Evolutionary conservation across 208 protist species (phyloP).

Genomic region (Crithidia fasciculata): DNA sequence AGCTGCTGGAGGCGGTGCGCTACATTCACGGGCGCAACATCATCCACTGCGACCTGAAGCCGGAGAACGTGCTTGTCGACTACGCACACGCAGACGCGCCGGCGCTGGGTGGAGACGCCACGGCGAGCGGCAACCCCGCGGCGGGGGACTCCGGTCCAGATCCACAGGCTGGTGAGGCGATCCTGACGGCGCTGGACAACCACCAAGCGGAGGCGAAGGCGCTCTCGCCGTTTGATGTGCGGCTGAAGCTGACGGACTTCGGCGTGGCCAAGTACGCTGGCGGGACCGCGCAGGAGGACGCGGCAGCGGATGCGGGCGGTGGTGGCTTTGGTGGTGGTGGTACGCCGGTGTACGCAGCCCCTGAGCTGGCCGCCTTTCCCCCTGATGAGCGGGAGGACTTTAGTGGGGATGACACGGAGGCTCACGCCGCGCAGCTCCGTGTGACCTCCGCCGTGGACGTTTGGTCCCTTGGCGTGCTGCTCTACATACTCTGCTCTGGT

Average conservation of each 20-base stretch:
- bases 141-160: too few species aligned
- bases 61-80: slow-evolving; percentile 94
- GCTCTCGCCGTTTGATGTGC: slow-evolving; percentile 51
- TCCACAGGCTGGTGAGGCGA: not conserved
- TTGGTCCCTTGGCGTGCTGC: slow-evolving; percentile 77
- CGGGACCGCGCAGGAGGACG: slow-evolving; percentile 12
- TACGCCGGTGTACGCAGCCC: slow-evolving; percentile 72
- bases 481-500: slow-evolving; percentile 83
- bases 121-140: not conserved
- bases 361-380: slow-evolving; percentile 46
- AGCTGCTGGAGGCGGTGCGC: slow-evolving; percentile 67
- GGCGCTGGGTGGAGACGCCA: too few species aligned
- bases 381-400: too few species aligned
- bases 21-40: slow-evolving; percentile 84
- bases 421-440: not conserved
- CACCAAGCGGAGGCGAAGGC: slow-evolving; percentile 46
- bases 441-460: slow-evolving; percentile 55
- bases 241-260: slow-evolving; percentile 81
- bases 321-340: slow-evolving; percentile 31
- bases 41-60: slow-evolving; percentile 98
- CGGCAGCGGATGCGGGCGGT: slow-evolving; percentile 10
- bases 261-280: slow-evolving; percentile 70
- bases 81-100: not conserved
- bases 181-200: slow-evolving; percentile 41
- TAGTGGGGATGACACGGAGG: not conserved